These are phyloP conservation scores for Saxophila tyrrhenica DNA, from an alignment of 495 filamentous ascomycete species.

Conservation along the genomic window DNA sequence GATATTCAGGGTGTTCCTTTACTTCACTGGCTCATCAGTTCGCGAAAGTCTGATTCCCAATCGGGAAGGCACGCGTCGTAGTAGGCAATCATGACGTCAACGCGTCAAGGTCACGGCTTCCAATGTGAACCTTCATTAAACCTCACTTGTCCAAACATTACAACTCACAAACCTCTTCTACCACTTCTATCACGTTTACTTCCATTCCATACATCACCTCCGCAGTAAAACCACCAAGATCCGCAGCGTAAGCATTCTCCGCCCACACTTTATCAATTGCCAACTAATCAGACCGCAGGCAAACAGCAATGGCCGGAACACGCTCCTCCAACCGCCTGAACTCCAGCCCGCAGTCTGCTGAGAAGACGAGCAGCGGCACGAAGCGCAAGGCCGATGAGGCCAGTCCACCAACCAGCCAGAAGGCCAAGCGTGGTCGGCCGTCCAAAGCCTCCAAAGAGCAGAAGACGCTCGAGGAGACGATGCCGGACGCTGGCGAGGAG, in stretches of 20 bases:
- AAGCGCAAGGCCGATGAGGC: slow-evolving; percentile 29
- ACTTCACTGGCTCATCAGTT: too few species aligned
- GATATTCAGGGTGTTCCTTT: too few species aligned
- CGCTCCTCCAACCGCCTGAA: slow-evolving; percentile 21
- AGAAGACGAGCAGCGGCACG: slow-evolving; percentile 17
- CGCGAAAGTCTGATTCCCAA: background rate
- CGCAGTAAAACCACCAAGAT: background rate
- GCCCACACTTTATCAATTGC: too few species aligned
- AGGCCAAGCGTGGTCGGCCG: slow-evolving; percentile 24
- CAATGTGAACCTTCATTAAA: background rate
- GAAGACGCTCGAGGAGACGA: slow-evolving; percentile 31
- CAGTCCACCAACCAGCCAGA: slow-evolving; percentile 8
- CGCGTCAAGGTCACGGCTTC: background rate
- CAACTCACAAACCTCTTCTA: background rate
- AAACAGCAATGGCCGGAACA: slow-evolving; percentile 23
- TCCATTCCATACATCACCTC: background rate
- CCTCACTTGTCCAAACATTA: background rate
- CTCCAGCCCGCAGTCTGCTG: slow-evolving; percentile 15
- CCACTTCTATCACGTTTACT: too few species aligned
- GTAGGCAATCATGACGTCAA: background rate
- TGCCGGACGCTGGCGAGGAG: slow-evolving; percentile 8
- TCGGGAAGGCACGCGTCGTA: background rate
- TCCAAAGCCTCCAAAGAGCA: slow-evolving; percentile 26
- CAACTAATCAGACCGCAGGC: too few species aligned
- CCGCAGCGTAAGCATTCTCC: background rate